phyloP scores from a whole-genome alignment of 73 alveolate genomes.

The Vitrella brassicaformis region DNA sequence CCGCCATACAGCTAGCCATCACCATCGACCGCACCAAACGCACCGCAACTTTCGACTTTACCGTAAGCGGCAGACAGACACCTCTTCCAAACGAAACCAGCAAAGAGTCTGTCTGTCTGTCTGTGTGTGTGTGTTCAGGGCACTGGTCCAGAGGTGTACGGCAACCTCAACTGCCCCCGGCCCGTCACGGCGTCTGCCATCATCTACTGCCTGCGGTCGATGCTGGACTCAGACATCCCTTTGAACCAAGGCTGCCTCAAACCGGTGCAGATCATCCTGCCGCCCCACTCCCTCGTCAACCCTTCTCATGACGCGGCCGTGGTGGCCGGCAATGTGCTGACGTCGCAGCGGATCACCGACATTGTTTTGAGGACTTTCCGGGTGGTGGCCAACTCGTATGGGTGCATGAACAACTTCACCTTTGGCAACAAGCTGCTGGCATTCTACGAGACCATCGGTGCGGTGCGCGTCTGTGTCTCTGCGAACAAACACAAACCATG shows the following conservation, averaged over 20 bases:
- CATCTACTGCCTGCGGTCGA: conserved; percentile 57
- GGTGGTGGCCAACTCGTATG: conserved; percentile 74
- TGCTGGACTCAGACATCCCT: conserved; percentile 72
- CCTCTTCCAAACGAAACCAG: too few species aligned
- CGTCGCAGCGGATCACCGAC: conserved; percentile 72
- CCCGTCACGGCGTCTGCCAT: conserved; percentile 72
- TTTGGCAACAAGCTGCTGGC: conserved; percentile 61
- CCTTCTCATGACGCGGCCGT: conserved; percentile 66
- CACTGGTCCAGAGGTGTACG: too few species aligned
- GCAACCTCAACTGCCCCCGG: conserved; percentile 60
- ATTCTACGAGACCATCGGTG: conserved; percentile 78
- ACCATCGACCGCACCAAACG: conserved; percentile 45
- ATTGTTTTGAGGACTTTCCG: conserved; percentile 61
- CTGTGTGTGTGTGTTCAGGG: too few species aligned
- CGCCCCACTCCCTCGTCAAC: conserved; percentile 48
- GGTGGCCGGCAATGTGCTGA: conserved; percentile 81
- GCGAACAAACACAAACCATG: too few species aligned
- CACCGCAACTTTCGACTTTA: conserved; percentile 61
- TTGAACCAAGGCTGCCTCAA: conserved; percentile 74
- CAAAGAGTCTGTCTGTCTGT: too few species aligned
- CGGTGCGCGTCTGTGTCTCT: too few species aligned
- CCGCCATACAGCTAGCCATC: conserved; percentile 37
- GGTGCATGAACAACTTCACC: conserved; percentile 78
- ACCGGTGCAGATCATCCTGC: conserved; percentile 61
- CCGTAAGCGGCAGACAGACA: conserved; percentile 42